phyloP scores from a whole-genome alignment of 169 alveolate species.

The Cryptosporidium bovis region DNA sequence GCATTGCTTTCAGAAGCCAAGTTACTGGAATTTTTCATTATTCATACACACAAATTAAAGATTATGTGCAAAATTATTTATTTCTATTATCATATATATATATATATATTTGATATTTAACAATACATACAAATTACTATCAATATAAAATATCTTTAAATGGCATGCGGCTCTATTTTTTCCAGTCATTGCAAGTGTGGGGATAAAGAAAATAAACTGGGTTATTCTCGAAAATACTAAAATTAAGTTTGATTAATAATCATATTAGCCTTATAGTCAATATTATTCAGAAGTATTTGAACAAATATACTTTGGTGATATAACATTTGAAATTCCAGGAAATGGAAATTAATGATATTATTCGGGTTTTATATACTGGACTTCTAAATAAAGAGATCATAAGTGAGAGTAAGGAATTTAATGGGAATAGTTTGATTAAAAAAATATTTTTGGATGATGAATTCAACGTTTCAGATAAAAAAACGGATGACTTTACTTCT shows the following conservation, averaged over 20 bases:
- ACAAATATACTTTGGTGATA: background rate
- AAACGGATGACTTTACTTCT: background rate
- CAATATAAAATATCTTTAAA: too few species aligned
- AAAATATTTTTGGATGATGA: background rate
- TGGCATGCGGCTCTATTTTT: too few species aligned
- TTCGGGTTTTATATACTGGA: slow-evolving; percentile 37
- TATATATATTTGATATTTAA: too few species aligned
- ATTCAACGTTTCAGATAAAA: background rate
- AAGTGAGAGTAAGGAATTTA: background rate
- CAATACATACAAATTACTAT: too few species aligned
- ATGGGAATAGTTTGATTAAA: background rate
- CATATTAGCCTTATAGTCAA: background rate
- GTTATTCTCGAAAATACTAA: background rate
- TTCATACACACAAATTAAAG: too few species aligned
- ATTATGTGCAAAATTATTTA: too few species aligned
- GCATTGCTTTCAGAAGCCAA: too few species aligned
- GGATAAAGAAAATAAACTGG: slow-evolving; percentile 8
- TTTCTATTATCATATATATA: too few species aligned
- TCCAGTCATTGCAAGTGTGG: slow-evolving; percentile 11
- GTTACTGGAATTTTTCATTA: too few species aligned
- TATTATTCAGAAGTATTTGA: background rate
- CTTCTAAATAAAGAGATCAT: slow-evolving; percentile 8
- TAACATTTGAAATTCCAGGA: background rate
- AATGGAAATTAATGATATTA: slow-evolving; percentile 25
- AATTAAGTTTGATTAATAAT: background rate